Conservation (phyloP, 1,284 basidiomycete species). For the Anthracocystis walkeri region DNA sequence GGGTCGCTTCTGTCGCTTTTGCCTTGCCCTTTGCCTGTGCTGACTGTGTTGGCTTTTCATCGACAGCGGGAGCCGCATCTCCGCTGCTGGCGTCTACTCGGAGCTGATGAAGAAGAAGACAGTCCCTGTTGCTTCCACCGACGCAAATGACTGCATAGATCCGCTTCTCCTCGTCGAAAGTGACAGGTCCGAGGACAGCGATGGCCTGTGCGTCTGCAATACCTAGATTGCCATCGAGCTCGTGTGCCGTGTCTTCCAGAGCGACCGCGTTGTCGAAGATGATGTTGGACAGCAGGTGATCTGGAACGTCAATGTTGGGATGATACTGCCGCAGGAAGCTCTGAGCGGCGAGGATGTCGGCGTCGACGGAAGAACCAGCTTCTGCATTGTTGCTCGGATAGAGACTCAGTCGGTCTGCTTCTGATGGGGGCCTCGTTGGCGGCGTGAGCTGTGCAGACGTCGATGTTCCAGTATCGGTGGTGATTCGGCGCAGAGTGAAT, state of each 20-base stretch:
- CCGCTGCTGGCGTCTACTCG: neutral
- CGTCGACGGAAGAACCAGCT: slow-evolving; percentile 34
- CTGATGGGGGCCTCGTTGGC: slow-evolving; percentile 7
- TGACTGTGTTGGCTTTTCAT: neutral
- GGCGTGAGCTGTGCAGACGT: slow-evolving; percentile 17
- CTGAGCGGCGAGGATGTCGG: slow-evolving; percentile 37
- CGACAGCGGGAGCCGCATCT: neutral
- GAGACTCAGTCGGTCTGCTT: slow-evolving; percentile 12
- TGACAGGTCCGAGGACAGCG: slow-evolving; percentile 36
- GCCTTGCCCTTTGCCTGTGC: slow-evolving; percentile 18
- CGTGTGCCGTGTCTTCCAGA: slow-evolving; percentile 14
- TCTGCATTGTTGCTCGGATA: slow-evolving; percentile 9
- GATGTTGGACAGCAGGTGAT: slow-evolving; percentile 21
- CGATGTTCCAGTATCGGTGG: slow-evolving; percentile 1
- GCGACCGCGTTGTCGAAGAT: slow-evolving; percentile 28
- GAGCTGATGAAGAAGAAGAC: slow-evolving; percentile 40
- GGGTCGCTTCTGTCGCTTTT: slow-evolving; percentile 4
- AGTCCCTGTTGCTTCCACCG: slow-evolving; percentile 31
- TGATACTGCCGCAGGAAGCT: slow-evolving; percentile 23
- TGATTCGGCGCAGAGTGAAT: neutral
- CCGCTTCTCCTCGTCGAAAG: neutral
- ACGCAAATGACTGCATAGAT: slow-evolving; percentile 22
- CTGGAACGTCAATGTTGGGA: slow-evolving; percentile 36
- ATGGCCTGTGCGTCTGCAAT: slow-evolving; percentile 33
- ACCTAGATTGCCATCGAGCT: slow-evolving; percentile 23